Evolutionary conservation across 768 basidiomycete species (phyloP).

Genomic region (Leucosporidium yakuticum): DNA sequence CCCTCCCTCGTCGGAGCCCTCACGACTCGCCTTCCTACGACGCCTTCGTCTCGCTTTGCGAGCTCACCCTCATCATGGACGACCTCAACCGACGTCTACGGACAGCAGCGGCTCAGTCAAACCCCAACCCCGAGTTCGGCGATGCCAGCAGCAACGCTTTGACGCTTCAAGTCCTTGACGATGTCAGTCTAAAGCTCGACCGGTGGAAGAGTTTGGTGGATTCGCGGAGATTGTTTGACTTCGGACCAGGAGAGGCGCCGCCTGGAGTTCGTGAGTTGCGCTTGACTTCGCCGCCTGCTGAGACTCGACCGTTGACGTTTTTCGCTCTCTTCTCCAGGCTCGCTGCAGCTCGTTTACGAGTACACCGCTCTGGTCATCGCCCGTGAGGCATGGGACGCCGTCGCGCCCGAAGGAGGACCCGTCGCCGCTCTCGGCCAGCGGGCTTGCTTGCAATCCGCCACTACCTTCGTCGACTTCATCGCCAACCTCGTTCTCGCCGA

Average conservation of each 20-base stretch:
- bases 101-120: too few relatives aligned
- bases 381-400: background rate
- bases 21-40: slow-evolving; percentile 1
- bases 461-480: background rate
- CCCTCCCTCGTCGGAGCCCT: background rate
- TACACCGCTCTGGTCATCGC: background rate
- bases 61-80: background rate
- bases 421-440: background rate
- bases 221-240: background rate
- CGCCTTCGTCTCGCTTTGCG: slow-evolving; percentile 5
- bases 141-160: background rate
- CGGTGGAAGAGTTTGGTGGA: background rate
- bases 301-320: background rate
- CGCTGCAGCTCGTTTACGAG: background rate
- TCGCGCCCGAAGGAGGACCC: background rate
- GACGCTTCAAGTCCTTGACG: background rate
- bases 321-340: background rate
- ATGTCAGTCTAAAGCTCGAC: background rate
- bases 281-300: background rate
- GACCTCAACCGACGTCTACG: background rate
- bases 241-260: background rate
- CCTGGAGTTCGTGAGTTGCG: slow-evolving; percentile 1
- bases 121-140: background rate
- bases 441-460: background rate
- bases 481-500: background rate